phyloP scores from a whole-genome alignment of 75 land plant species.

The Pinus tabuliformis region DNA sequence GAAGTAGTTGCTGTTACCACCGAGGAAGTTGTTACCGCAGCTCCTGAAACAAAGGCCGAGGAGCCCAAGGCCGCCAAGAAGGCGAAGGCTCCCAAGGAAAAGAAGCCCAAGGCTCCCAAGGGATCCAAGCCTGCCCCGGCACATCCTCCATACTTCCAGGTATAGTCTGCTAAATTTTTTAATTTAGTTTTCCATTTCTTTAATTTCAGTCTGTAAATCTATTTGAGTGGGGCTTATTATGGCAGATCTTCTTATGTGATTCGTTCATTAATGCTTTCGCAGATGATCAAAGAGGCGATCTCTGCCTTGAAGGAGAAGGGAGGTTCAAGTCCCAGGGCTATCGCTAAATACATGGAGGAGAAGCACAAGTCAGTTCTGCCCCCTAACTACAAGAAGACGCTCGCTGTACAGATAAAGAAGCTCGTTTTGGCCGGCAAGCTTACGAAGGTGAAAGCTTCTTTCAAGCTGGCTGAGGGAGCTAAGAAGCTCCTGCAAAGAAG shows the following conservation, averaged over 20 bases:
- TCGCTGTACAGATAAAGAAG: conserved; percentile 46
- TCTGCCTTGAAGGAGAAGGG: conserved; percentile 52
- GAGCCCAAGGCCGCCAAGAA: conserved; percentile 16
- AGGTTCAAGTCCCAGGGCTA: conserved; percentile 71
- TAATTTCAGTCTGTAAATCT: neutral
- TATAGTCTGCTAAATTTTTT: neutral
- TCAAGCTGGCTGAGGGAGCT: conserved; percentile 48
- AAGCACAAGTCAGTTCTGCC: conserved; percentile 57
- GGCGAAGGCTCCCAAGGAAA: conserved; percentile 16
- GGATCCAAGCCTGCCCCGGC: conserved; percentile 15
- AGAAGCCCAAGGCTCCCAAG: conserved; percentile 38
- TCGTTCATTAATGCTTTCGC: neutral
- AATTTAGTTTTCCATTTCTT: neutral
- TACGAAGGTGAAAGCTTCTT: conserved; percentile 62
- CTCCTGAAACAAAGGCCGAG: neutral
- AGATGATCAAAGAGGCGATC: conserved; percentile 81
- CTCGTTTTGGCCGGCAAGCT: conserved; percentile 44
- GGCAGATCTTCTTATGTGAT: neutral
- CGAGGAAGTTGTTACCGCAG: neutral
- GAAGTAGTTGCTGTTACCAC: neutral
- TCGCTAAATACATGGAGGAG: conserved; percentile 70
- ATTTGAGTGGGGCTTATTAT: neutral
- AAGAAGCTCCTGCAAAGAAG: conserved; percentile 15
- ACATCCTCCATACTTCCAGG: conserved; percentile 88
- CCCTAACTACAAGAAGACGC: conserved; percentile 47